Base-by-base conservation (phyloP, 1,284 basidiomycete species). In the Caloboletus firmus region DNA sequence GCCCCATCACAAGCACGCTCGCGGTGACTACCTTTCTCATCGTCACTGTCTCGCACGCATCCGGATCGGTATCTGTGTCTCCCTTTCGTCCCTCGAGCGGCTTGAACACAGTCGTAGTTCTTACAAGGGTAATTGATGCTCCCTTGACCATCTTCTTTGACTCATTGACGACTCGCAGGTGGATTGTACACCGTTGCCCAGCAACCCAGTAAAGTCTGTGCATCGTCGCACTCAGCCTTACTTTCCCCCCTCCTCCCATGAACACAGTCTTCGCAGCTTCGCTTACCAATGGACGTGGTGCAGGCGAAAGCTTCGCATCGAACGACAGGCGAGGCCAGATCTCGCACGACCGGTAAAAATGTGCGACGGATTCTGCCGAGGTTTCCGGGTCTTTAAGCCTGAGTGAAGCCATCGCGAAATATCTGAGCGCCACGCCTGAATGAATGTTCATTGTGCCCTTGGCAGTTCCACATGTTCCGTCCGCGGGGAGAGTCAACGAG, bases 341-440 rank as follows among this genome's bases (percentile, higher is more conserved):
- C 50, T 89, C 84, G 64, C 93, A 87, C 36, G 87, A 79, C 3
- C 95, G 86, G 72, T 96, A 97, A 68, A 97, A 96, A 71, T 98
- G 95, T 0, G 94, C 90, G 45, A 97, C 89, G 6, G 91, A 93
- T 9, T 85, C 79, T 64, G 81, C 79, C 41, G 73, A 74, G 26
- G 82, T 79, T 37, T 76, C 72, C 3, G 82, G 69, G 52, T 92
- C 85, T 68, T 90, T 90, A 49, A 97, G 82, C 72, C 54, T 68
- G 30, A 80, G 85, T 54, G 70, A 91, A 84, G 82, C 84, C 71
- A 96, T 90, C 3, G 85, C 85, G 51, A 97, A 91, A 70, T 96
- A 96, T 47, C 84, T 83, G 18, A 96, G 80, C n/a, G 81, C 76
- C 6, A 84, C 79, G 18, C 84, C 83, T 9, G 79, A 76, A 6